Conservation (phyloP, 768 basidiomycete genomes). For the Tylopilus cervinicoccineus region DNA sequence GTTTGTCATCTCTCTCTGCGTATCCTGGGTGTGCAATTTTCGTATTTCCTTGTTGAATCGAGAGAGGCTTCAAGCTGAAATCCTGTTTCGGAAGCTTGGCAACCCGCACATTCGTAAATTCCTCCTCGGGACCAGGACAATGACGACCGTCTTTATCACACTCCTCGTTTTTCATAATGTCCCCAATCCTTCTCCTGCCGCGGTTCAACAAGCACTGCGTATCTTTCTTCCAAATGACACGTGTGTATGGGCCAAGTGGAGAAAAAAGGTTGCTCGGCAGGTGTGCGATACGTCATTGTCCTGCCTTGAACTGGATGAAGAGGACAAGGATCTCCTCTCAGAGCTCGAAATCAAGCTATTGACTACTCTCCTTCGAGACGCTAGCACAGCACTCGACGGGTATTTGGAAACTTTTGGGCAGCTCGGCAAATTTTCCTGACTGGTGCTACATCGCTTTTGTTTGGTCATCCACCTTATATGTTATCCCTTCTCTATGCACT, state of each 20-base stretch:
- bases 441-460: too few relatives aligned
- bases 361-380: conserved; percentile 16
- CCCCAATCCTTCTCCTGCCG: background rate
- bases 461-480: too few relatives aligned
- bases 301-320: conserved; percentile 1
- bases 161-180: conserved; percentile 10
- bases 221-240: conserved; percentile 21
- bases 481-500: too few relatives aligned
- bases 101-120: conserved; percentile 9
- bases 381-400: conserved; percentile 8
- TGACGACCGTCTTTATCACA: conserved; percentile 10
- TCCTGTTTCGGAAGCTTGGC: conserved; percentile 15
- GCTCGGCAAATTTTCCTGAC: background rate
- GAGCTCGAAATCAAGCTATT: conserved; percentile 4
- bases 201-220: conserved; percentile 8
- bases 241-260: conserved; percentile 19
- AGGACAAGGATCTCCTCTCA: background rate
- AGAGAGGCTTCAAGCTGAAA: conserved; percentile 16
- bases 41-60: conserved; percentile 31
- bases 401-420: conserved; percentile 2
- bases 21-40: conserved; percentile 33
- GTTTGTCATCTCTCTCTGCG: conserved; percentile 29
- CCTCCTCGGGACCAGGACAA: conserved; percentile 13
- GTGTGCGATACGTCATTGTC: conserved; percentile 5
- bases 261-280: conserved; percentile 12